Conservation (phyloP, 331 rosid species). For the Malus hybrid region DNA sequence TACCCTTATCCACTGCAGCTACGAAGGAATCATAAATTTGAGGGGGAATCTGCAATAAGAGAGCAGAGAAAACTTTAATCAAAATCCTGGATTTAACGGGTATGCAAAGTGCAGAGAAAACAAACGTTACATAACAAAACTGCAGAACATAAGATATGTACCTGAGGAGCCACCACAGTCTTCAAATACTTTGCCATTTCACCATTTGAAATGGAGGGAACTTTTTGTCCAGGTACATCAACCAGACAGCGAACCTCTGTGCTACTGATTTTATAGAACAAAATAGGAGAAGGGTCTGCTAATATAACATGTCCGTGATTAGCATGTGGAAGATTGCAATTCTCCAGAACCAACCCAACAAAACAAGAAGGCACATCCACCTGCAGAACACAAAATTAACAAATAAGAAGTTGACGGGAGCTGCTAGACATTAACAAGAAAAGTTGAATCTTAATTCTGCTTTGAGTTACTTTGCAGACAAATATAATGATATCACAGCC, state of each 20-base stretch:
- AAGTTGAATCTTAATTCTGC: neutral
- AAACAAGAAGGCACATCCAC: slow-evolving; percentile 92
- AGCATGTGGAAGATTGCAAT: slow-evolving; percentile 81
- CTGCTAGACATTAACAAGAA: neutral
- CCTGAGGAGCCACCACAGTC: slow-evolving; percentile 87
- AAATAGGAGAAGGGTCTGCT: slow-evolving; percentile 94
- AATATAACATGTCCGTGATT: slow-evolving; percentile 85
- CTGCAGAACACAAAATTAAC: slow-evolving; percentile 30
- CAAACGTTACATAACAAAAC: neutral
- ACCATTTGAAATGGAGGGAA: slow-evolving; percentile 89
- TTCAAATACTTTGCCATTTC: slow-evolving; percentile 86
- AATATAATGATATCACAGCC: neutral
- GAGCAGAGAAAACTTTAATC: neutral
- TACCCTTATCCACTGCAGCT: slow-evolving; percentile 80
- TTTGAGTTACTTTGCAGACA: neutral
- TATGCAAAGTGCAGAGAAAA: neutral
- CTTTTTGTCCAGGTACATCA: slow-evolving; percentile 93
- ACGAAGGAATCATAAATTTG: slow-evolving; percentile 63
- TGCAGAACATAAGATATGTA: slow-evolving; percentile 1
- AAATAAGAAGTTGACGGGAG: neutral
- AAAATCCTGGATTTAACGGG: neutral
- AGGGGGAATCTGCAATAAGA: slow-evolving; percentile 58
- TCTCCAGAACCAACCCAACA: slow-evolving; percentile 78
- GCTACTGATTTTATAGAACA: slow-evolving; percentile 86
- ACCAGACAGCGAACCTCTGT: slow-evolving; percentile 93